phyloP scores from a whole-genome alignment of 768 basidiomycete species.

The Mycena pura region DNA sequence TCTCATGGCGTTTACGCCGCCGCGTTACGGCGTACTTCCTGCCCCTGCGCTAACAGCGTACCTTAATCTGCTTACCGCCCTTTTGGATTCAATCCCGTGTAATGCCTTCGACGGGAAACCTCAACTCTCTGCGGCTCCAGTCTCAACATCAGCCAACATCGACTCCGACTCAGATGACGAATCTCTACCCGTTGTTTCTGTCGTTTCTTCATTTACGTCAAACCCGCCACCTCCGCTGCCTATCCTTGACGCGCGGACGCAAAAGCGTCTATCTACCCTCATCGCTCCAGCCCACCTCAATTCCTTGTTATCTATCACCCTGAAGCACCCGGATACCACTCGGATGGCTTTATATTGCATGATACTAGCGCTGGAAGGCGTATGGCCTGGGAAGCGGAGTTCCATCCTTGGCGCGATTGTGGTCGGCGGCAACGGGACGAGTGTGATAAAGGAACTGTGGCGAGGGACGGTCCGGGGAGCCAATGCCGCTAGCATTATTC shows the following conservation, averaged over 20 bases:
- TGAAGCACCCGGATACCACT: constrained; percentile 42
- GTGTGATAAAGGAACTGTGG: constrained; percentile 79
- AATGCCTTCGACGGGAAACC: constrained; percentile 57
- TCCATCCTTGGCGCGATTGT: constrained; percentile 62
- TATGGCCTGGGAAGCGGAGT: constrained; percentile 68
- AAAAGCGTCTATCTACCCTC: constrained; percentile 67
- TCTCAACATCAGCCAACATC: constrained; percentile 28
- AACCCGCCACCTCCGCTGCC: constrained; percentile 39
- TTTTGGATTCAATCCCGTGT: constrained; percentile 61
- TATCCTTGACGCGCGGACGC: constrained; percentile 62
- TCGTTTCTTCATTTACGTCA: constrained; percentile 45
- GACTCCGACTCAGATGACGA: constrained; percentile 49
- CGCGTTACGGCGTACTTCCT: constrained; percentile 62
- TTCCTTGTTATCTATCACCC: constrained; percentile 55
- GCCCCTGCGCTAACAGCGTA: constrained; percentile 56
- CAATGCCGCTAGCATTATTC: constrained; percentile 22
- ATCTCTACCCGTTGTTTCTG: constrained; percentile 37
- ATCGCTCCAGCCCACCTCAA: constrained; percentile 59
- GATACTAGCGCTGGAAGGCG: constrained; percentile 60
- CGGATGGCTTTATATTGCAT: constrained; percentile 61
- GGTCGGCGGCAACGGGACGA: constrained; percentile 56
- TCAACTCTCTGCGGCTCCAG: constrained; percentile 14
- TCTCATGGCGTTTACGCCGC: constrained; percentile 65
- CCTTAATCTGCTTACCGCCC: constrained; percentile 54
- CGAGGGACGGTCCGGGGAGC: constrained; percentile 66